Evolutionary conservation across 2,329 filamentous ascomycete species (phyloP).

Genomic region (Trichoderma guizhouense): DNA sequence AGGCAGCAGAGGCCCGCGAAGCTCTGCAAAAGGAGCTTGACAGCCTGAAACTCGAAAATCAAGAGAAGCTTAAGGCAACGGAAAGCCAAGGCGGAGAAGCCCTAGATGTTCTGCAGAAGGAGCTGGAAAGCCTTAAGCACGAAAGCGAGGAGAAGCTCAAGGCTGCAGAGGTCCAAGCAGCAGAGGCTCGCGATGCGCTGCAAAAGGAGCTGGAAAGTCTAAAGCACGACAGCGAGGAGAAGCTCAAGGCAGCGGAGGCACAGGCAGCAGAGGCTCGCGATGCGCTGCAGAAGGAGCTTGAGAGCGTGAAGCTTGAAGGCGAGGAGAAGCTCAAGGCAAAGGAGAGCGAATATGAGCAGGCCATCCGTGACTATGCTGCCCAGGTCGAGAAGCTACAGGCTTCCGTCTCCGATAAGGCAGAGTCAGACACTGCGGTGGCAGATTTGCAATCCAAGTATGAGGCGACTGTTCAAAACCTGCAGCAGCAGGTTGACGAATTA

Average conservation of each 20-base stretch:
- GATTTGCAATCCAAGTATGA: conserved; percentile 53
- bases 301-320: conserved; percentile 36
- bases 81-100: conserved; percentile 23
- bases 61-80: conserved; percentile 33
- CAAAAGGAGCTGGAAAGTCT: conserved; percentile 44
- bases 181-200: neutral
- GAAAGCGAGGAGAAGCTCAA: conserved; percentile 35
- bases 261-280: neutral
- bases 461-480: conserved; percentile 44
- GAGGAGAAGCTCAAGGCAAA: conserved; percentile 34
- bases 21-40: conserved; percentile 44
- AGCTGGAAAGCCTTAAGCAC: conserved; percentile 43
- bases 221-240: conserved; percentile 32
- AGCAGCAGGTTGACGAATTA: conserved; percentile 55
- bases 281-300: conserved; percentile 40
- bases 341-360: conserved; percentile 35
- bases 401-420: conserved; percentile 49
- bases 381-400: conserved; percentile 51
- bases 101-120: conserved; percentile 26
- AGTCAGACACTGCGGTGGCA: conserved; percentile 46
- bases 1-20: neutral
- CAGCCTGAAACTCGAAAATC: conserved; percentile 32
- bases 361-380: conserved; percentile 45
- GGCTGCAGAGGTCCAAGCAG: conserved; percentile 27
- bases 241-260: conserved; percentile 32